phyloP scores from a whole-genome alignment of 345 rosid species.

The Physaria fendleri region DNA sequence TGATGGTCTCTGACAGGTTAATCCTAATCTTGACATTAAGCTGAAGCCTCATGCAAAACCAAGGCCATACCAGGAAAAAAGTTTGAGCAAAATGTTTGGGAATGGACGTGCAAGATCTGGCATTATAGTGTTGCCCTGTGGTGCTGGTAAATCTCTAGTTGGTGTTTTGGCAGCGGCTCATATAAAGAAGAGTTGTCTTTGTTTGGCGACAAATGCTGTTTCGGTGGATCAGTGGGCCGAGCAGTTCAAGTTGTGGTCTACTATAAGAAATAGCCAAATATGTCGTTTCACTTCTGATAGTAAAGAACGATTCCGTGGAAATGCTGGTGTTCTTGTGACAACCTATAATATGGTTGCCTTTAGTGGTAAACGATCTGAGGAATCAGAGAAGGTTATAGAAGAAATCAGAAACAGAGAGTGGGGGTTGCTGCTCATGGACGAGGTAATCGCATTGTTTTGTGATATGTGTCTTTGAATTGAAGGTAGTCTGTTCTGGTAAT shows the following conservation, averaged over 20 bases:
- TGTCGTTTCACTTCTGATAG: slow-evolving; percentile 96
- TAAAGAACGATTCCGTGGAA: slow-evolving; percentile 93
- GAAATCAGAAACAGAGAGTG: slow-evolving; percentile 98
- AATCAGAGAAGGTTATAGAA: slow-evolving; percentile 92
- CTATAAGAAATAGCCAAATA: slow-evolving; percentile 78
- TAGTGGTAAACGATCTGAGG: slow-evolving; percentile 96
- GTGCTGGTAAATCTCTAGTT: slow-evolving; percentile 97
- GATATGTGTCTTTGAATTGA: not conserved
- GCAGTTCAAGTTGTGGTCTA: slow-evolving; percentile 92
- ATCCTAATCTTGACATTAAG: slow-evolving; percentile 94
- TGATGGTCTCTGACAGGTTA: slow-evolving; percentile 45
- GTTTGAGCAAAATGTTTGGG: slow-evolving; percentile 99
- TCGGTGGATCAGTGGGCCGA: slow-evolving; percentile 99
- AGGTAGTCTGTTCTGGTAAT: not conserved
- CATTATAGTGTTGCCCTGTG: slow-evolving; percentile 93
- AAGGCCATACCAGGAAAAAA: too few relatives aligned
- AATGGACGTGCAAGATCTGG: slow-evolving; percentile 99
- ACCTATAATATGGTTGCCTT: slow-evolving; percentile 98
- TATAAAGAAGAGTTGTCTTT: slow-evolving; percentile 90
- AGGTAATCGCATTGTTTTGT: slow-evolving; percentile 39
- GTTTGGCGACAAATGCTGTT: slow-evolving; percentile 97
- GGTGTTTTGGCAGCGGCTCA: slow-evolving; percentile 95
- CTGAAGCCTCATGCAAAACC: slow-evolving; percentile 94
- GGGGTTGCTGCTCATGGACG: slow-evolving; percentile 98
- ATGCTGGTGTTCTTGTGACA: slow-evolving; percentile 96